Evolutionary conservation across 306 rosid genomes (phyloP).

Genomic region (Oxytropis ochrocephala): DNA sequence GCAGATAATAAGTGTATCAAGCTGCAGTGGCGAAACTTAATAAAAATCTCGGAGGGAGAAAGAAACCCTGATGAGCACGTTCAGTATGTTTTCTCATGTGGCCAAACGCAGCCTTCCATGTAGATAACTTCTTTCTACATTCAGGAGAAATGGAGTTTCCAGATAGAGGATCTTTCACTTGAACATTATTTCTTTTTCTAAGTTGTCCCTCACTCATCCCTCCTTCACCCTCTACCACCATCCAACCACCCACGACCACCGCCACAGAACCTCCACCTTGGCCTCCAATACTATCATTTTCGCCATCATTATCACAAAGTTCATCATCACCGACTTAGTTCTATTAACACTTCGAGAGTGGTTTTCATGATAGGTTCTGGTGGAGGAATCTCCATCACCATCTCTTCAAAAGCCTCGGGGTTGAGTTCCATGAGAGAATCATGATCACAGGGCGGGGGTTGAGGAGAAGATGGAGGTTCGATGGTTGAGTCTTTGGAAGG

Average conservation of each 20-base stretch:
- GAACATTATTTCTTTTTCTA: constrained; percentile 9
- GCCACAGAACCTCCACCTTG: background rate
- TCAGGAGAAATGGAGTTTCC: constrained; percentile 12
- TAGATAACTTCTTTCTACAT: background rate
- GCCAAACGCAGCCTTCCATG: constrained; percentile 26
- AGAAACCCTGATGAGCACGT: background rate
- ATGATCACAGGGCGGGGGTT: background rate
- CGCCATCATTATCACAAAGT: background rate
- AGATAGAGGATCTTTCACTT: background rate
- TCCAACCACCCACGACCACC: background rate
- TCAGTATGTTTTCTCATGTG: constrained; percentile 29
- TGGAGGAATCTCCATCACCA: too few species aligned
- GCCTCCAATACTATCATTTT: too few species aligned
- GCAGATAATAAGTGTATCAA: background rate
- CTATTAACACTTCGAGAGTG: constrained; percentile 1
- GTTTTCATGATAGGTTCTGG: background rate
- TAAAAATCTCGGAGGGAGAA: background rate
- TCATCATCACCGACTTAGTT: background rate
- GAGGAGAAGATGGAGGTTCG: background rate
- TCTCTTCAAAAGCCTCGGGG: background rate
- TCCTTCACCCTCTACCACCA: background rate
- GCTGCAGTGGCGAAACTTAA: background rate
- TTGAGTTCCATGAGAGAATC: background rate
- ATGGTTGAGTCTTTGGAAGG: background rate
- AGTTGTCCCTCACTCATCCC: background rate